Conservation (phyloP, 257 asterid species). For the Handroanthus guayacan region DNA sequence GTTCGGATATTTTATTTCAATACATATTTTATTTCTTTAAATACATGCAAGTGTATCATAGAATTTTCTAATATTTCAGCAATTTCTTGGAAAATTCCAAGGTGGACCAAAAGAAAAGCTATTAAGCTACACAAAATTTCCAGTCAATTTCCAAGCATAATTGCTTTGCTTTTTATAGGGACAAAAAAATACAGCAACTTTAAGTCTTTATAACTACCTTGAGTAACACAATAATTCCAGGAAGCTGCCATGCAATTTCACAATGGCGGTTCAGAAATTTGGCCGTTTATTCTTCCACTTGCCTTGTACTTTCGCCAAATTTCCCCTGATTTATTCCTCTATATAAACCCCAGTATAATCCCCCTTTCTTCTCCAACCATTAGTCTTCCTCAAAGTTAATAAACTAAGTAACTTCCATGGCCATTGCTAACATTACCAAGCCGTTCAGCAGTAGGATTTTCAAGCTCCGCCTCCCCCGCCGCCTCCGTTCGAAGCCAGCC, state of each 20-base stretch:
- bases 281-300: slow-evolving; percentile 2
- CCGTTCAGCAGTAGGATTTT: slow-evolving; percentile 27
- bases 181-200: neutral
- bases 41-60: neutral
- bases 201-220: neutral
- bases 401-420: slow-evolving; percentile 30
- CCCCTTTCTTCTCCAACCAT: neutral
- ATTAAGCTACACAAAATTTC: neutral
- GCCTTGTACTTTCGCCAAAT: neutral
- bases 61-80: neutral
- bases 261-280: slow-evolving; percentile 19
- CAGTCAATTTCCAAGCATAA: slow-evolving; percentile 4
- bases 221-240: neutral
- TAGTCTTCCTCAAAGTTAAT: neutral
- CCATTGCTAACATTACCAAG: slow-evolving; percentile 39
- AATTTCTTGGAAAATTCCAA: slow-evolving; percentile 28
- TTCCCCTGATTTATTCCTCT: neutral
- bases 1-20: neutral
- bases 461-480: slow-evolving; percentile 44
- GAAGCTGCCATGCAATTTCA: slow-evolving; percentile 46
- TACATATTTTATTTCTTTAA: neutral
- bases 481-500: slow-evolving; percentile 27
- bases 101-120: neutral
- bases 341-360: neutral
- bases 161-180: neutral